Evolutionary conservation across 768 basidiomycete species (phyloP), one percentile per base, ranked within the genome.

Genomic region (Leucocoprinus birnbaumii): DNA sequence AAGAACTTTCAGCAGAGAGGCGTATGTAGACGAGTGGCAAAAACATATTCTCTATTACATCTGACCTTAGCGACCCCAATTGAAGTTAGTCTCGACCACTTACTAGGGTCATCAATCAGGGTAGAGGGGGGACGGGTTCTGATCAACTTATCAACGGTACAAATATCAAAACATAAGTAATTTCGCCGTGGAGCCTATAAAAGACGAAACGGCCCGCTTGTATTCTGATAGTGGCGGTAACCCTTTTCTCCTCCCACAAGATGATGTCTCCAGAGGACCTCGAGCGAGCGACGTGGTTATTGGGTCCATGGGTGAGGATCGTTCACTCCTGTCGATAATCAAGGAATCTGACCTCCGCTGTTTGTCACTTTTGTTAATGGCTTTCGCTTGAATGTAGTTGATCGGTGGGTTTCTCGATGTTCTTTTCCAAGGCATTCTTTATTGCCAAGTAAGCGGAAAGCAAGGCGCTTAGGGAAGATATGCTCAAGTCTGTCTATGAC

Each of bases 231-330:
- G n/a, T 31, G 6, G 31, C 31, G 11, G 18, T 31, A n/a, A 8
- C 47, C 16, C 18, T 19, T 22, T 10, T 25, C 38, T 27, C n/a
- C n/a, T 34, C 46, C 38, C 18, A 21, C 50, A 56, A 22, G 45
- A 57, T 57, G 52, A 66, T 67, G 65, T 65, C 70, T 6, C 50
- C 58, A 19, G 60, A 65, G 31, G 64, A 68, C 18, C 59, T 56
- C 8, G 59, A 63, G 35, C 53, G 61, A 44, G 64, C 63, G 21
- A 60, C 56, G 24, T 67, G 61, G 54, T 57, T 70, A 25, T 60
- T 71, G 2, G 70, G 69, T 22, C 70, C 70, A 48, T 71, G 70
- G 70, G 70, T 67, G 19, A 34, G 66, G 18, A 22, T 13, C 9
- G 24, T 45, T 25, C 19, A 45, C n/a, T 45, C 19, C 9, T 25